Base-by-base conservation (phyloP, 139 green algal species). In the Spirogloea muscicola region DNA sequence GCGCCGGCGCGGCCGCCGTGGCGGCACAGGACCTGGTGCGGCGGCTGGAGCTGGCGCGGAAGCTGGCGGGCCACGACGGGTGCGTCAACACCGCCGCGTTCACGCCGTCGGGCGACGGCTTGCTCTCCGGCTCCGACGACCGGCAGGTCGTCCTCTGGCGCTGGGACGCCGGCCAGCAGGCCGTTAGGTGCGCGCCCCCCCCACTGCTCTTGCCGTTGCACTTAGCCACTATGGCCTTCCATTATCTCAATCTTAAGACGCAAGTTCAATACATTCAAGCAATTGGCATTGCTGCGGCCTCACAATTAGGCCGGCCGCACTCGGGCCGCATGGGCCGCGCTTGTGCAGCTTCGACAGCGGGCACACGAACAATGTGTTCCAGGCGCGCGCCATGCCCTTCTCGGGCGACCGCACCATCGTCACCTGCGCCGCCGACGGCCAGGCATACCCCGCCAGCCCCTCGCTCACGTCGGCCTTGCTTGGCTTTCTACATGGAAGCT, bases 81-180 rank as follows among this genome's bases (percentile, higher is more conserved):
- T 90, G 86, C 51, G 86, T 90, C 1, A 90, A 90, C 70, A 89
- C 86, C 0, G 80, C 87, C 1, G 52, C 49, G 1, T 90, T 87
- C 52, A 88, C 79, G 29, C 77, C 80, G 0, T 52, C 74, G 4
- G 86, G 86, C 2, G 59, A 80, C 33, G 10, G 79, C 0, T 83
- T 90, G 1, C 49, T 90, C 16, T 82, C 46, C 10, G 86, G 86
- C 38, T 83, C 62, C 6, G 86, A 90, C 63, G 86, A 90, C 77
- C 65, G 68, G 18, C 46, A 55, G 7, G 79, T 90, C 38, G 71
- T 86, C 3, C n/a, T 90, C 13, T 90, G 86, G 86, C 71, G 87
- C 71, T 88, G 83, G 83, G 57, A 81, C 21, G 25, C 6, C 49
- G 77, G 77, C 3, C 10, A 21, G 21, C 29, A 64, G 38, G 49